Evolutionary conservation across 495 filamentous ascomycete genomes (phyloP).

Genomic region (Hyaloscypha hepaticicola): DNA sequence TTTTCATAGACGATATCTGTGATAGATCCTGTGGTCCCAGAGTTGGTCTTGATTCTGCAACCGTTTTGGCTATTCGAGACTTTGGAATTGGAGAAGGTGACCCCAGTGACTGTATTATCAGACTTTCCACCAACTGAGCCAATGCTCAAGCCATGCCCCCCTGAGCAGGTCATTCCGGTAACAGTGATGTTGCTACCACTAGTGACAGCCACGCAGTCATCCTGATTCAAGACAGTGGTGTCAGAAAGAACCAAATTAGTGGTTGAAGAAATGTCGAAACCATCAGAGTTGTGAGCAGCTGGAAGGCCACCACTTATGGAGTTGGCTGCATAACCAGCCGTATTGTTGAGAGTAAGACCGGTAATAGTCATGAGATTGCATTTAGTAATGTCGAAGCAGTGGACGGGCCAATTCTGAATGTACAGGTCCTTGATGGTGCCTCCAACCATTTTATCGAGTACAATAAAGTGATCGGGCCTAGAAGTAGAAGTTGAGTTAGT

Average conservation of each 20-base stretch:
- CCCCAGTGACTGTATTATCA: constrained; percentile 57
- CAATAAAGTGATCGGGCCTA: constrained; percentile 48
- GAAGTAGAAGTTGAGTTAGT: constrained; percentile 46
- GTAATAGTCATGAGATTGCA: constrained; percentile 47
- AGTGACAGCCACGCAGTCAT: constrained; percentile 64
- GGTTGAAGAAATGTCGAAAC: constrained; percentile 54
- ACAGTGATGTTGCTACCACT: constrained; percentile 59
- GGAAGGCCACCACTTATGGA: constrained; percentile 32
- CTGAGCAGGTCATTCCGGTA: constrained; percentile 48
- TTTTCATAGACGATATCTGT: constrained; percentile 54
- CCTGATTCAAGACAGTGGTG: constrained; percentile 59
- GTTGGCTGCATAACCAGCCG: constrained; percentile 51
- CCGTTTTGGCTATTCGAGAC: constrained; percentile 53
- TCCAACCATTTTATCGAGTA: constrained; percentile 39
- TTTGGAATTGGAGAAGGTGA: constrained; percentile 52
- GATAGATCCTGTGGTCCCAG: constrained; percentile 54
- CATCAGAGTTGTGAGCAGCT: constrained; percentile 63
- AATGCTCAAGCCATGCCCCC: constrained; percentile 67
- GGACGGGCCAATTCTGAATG: constrained; percentile 59
- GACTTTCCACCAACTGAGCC: constrained; percentile 64
- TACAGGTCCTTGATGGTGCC: constrained; percentile 39
- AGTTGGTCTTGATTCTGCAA: constrained; percentile 64
- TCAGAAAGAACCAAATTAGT: constrained; percentile 52
- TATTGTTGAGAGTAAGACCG: constrained; percentile 60
- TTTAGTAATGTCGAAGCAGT: constrained; percentile 57